Conservation (phyloP, 2,329 filamentous ascomycete genomes). For the Aspergillus calidoustus region DNA sequence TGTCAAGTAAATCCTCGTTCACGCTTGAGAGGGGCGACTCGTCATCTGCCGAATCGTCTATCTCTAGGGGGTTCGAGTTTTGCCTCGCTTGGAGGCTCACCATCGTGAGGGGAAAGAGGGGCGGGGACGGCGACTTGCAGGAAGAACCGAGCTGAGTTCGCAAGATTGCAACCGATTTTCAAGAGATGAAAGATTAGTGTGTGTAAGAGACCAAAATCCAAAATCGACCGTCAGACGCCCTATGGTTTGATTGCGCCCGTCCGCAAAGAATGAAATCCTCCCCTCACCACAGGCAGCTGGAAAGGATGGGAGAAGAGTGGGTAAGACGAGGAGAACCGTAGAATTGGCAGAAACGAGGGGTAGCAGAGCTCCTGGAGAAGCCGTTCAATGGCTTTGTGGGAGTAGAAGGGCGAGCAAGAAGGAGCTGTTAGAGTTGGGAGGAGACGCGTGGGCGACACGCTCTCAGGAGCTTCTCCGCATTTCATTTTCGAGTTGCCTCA, state of each 20-base stretch:
- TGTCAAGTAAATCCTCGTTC: not conserved
- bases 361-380: not conserved
- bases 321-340: not conserved
- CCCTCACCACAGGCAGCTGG: too few relatives aligned
- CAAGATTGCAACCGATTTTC: not conserved
- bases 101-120: constrained; percentile 6
- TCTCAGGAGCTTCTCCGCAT: constrained; percentile 18
- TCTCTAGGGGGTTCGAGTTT: not conserved
- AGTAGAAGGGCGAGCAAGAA: not conserved
- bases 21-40: not conserved
- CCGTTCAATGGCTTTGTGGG: not conserved
- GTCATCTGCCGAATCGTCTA: not conserved
- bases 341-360: not conserved
- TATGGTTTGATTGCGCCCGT: not conserved
- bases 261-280: not conserved
- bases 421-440: constrained; percentile 9
- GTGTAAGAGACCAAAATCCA: not conserved
- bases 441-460: constrained; percentile 32
- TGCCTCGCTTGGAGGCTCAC: not conserved
- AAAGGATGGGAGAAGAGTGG: not conserved
- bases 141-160: not conserved
- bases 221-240: not conserved
- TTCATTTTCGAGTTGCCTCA: not conserved
- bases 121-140: not conserved
- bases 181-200: not conserved